A percentile compares a stretch with the other conserved stretches of the same genome.
Conservation (phyloP, 257 asterid species). For the Petrea volubilis region DNA sequence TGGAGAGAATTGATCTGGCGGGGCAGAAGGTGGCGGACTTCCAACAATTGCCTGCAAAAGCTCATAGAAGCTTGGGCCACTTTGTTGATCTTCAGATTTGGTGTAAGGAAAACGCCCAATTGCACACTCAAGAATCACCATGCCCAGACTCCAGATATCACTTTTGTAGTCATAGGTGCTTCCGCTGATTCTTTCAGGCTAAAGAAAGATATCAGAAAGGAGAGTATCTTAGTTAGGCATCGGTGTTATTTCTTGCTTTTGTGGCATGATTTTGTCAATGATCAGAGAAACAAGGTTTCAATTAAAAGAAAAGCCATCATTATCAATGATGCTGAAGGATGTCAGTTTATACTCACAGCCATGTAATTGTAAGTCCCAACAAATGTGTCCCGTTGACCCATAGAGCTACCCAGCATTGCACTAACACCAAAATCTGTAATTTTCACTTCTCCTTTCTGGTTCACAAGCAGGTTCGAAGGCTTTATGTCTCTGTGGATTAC, state of each 20-base stretch:
- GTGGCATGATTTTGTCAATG: slow-evolving; percentile 16
- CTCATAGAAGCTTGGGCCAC: slow-evolving; percentile 89
- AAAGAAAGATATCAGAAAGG: slow-evolving; percentile 17
- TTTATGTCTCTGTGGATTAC: slow-evolving; percentile 92
- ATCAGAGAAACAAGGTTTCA: neutral
- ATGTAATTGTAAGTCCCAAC: slow-evolving; percentile 97
- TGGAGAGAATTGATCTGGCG: slow-evolving; percentile 68
- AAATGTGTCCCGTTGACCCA: slow-evolving; percentile 94
- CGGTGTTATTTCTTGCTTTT: slow-evolving; percentile 2
- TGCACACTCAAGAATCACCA: slow-evolving; percentile 98
- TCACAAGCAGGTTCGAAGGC: slow-evolving; percentile 73
- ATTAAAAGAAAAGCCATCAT: neutral
- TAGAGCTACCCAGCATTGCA: slow-evolving; percentile 91
- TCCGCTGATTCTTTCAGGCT: slow-evolving; percentile 99
- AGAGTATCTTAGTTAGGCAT: slow-evolving; percentile 20
- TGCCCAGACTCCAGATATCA: slow-evolving; percentile 59
- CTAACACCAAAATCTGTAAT: slow-evolving; percentile 98
- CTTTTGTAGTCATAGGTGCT: slow-evolving; percentile 74
- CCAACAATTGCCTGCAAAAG: slow-evolving; percentile 94
- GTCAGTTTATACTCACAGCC: slow-evolving; percentile 59
- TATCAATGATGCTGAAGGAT: slow-evolving; percentile 7
- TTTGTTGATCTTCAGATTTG: slow-evolving; percentile 86
- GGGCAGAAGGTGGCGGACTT: slow-evolving; percentile 93
- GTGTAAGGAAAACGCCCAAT: slow-evolving; percentile 97
- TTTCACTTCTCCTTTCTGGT: slow-evolving; percentile 92